Evolutionary conservation across 208 protist genomes (phyloP), one percentile per base, ranked within the genome.

Genomic region (Wallacemonas sp.): DNA sequence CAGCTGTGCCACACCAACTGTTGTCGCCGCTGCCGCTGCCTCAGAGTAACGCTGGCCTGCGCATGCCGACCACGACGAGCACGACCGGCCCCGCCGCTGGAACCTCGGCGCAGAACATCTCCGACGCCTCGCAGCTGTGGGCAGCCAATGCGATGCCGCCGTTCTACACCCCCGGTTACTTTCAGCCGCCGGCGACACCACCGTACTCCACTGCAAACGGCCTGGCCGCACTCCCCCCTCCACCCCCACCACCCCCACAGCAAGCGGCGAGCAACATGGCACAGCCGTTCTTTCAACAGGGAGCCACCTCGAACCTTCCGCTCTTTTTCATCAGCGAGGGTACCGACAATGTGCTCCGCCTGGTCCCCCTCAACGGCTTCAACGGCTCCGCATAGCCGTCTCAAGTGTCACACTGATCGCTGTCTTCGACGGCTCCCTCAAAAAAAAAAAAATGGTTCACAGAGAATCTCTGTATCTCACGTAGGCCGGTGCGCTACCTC

Each of bases 291-390:
- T 34, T 43, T 12, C 46, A 66, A 19, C 63, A 65, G 11, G 54
- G 64, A 2, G 17, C 65, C 4, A 16, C 24, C 4, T 1, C 47
- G 8, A 30, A 30, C 17, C 8, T 55, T 17, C 67, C 72, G 6
- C 68, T 70, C 41, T 78, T 77, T 49, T 58, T 78, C 32, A 55
- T 82, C 49, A 69, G 62, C 47, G 67, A 78, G 39, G 68, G 71
- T 34, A 71, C 52, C 39, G 71, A 77, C 58, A 78, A 70, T 66
- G 60, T 78, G 14, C 75, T 82, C 12, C 62, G 68, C 19, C 70
- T 78, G 41, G 65, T 78, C 48, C 71, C 76, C 9, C 44, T 72
- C 30, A 61, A 57, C 33, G 29, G 39, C 12, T 58, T 39, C 19
- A n/a, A 29, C 32, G 30, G 52, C 14, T 58, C 16, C 52, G 14